Conservation (phyloP, 768 basidiomycete genomes). For the Naganishia onofrii region DNA sequence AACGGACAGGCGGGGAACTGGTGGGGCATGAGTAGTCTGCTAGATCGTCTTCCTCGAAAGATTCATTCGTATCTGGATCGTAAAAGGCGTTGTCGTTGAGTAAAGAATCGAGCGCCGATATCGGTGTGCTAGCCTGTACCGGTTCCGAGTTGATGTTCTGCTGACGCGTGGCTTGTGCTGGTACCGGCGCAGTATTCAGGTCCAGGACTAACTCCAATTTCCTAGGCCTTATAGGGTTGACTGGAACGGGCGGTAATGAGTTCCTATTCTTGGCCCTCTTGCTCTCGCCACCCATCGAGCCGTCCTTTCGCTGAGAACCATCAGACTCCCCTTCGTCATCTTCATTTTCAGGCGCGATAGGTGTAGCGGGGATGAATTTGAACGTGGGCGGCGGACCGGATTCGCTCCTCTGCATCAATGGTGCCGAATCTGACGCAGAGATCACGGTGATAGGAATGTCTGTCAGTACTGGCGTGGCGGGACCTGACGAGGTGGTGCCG, state of each 20-base stretch:
- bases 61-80: neutral
- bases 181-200: neutral
- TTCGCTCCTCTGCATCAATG: constrained; percentile 7
- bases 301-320: neutral
- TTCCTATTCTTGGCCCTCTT: constrained; percentile 7
- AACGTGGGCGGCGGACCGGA: constrained; percentile 20
- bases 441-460: constrained; percentile 5
- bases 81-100: neutral
- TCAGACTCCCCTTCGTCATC: neutral
- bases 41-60: neutral
- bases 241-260: constrained; percentile 4
- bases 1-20: constrained; percentile 1
- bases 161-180: neutral
- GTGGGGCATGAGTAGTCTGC: neutral
- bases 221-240: constrained; percentile 17
- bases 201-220: constrained; percentile 16
- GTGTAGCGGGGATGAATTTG: constrained; percentile 20
- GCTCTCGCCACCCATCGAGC: neutral
- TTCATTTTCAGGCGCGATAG: constrained; percentile 4
- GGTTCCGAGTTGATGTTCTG: neutral
- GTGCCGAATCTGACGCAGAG: constrained; percentile 1
- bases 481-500: neutral
- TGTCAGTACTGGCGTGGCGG: neutral
- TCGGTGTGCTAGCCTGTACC: constrained; percentile 1
- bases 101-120: neutral